Conservation (phyloP, 495 filamentous ascomycete species). For the Penicillium angulare region DNA sequence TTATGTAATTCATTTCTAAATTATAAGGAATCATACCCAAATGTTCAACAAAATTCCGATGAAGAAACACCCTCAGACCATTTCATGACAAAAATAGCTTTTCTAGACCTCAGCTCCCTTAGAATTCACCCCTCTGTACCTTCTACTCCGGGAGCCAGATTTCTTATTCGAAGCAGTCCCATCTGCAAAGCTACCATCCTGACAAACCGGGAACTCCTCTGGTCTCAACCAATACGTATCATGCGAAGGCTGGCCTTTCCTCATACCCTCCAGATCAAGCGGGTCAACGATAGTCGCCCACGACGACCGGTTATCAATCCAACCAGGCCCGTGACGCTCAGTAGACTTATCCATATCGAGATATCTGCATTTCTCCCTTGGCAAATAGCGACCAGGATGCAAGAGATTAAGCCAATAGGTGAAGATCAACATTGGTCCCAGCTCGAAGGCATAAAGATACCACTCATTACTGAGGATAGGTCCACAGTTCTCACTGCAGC, state of each 20-base stretch:
- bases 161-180: slow-evolving; percentile 26
- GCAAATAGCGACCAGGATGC: slow-evolving; percentile 34
- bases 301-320: slow-evolving; percentile 28
- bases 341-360: slow-evolving; percentile 31
- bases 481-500: slow-evolving; percentile 22
- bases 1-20: too few relatives aligned
- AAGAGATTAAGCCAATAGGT: slow-evolving; percentile 39
- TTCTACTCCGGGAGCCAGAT: background rate
- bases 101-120: background rate
- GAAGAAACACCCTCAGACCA: too few relatives aligned
- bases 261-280: slow-evolving; percentile 28
- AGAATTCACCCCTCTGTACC: background rate
- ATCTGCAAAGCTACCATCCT: slow-evolving; percentile 32
- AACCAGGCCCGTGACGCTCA: slow-evolving; percentile 41
- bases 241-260: slow-evolving; percentile 28
- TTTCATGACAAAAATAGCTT: too few relatives aligned
- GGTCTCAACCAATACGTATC: slow-evolving; percentile 31
- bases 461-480: slow-evolving; percentile 34
- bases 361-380: slow-evolving; percentile 30
- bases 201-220: slow-evolving; percentile 27
- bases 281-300: slow-evolving; percentile 37
- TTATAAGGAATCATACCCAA: too few relatives aligned
- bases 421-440: slow-evolving; percentile 38
- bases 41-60: too few relatives aligned
- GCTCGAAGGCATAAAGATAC: slow-evolving; percentile 40